Conservation (phyloP, 2,329 filamentous ascomycete genomes). For the Dactylonectria estremocensis region DNA sequence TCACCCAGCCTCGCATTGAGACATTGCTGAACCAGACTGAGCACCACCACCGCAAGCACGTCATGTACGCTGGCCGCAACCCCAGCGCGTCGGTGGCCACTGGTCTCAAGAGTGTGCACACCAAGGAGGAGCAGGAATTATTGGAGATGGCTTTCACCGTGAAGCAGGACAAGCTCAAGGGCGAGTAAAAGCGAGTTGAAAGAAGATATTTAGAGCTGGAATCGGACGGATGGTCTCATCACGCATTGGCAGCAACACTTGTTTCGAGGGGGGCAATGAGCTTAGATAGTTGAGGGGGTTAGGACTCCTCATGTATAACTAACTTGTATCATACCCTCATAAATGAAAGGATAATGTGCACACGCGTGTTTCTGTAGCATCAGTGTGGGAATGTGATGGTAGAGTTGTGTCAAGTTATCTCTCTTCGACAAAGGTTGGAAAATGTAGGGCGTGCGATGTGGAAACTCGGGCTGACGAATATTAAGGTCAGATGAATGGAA, state of each 20-base stretch:
- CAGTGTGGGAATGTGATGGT: constrained; percentile 46
- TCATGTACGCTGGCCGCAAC: constrained; percentile 96
- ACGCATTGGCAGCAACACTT: constrained; percentile 36
- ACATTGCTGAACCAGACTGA: constrained; percentile 94
- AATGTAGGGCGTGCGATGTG: too few relatives aligned
- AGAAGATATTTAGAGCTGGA: constrained; percentile 25
- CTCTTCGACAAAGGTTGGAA: too few relatives aligned
- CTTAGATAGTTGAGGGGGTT: constrained; percentile 43
- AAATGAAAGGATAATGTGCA: constrained; percentile 43
- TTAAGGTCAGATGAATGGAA: neutral
- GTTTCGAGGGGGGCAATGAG: constrained; percentile 43
- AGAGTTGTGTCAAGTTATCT: constrained; percentile 38
- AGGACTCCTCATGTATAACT: constrained; percentile 50
- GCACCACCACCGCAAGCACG: constrained; percentile 93
- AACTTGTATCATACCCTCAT: constrained; percentile 54
- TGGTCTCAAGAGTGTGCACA: constrained; percentile 88
- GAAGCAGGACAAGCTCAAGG: constrained; percentile 79
- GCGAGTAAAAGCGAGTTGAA: constrained; percentile 62
- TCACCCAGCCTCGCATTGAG: constrained; percentile 97
- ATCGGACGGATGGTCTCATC: constrained; percentile 33
- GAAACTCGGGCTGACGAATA: too few relatives aligned
- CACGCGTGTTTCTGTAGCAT: constrained; percentile 43
- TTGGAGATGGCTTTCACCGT: constrained; percentile 76
- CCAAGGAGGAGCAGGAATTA: constrained; percentile 93
- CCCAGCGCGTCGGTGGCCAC: constrained; percentile 95